Evolutionary conservation across 306 rosid genomes (phyloP), one percentile per base, ranked within the genome.

Genomic region (Casuarina equisetifolia): DNA sequence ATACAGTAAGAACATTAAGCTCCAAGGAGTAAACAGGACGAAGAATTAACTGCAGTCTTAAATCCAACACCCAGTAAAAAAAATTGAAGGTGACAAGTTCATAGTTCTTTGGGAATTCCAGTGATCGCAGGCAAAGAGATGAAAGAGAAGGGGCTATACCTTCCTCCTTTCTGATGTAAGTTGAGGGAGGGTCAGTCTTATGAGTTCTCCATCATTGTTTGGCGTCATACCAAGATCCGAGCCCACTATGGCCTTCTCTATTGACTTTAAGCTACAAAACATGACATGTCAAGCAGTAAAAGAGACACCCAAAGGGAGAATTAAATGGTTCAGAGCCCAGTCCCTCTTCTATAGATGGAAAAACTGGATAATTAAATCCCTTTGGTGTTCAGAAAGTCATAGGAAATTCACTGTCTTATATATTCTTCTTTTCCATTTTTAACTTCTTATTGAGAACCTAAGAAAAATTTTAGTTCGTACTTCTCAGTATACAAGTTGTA

Each of bases 171-270:
- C 99, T 66, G 94, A 81, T 58, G 99, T 92, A 82, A 92, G 88
- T 64, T 87, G 97, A 72, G 99, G 99, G 75, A 95, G 73, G 69
- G 90, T 83, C 86, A 96, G 66, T 42, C 99, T 80, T 82, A 96
- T 92, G 64, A 84, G 78, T 12, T 96, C 98, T 75, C 99, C 99
- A 75, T 95, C 98, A 59, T 95, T 95, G 81, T 92, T 95, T 63
- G 99, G 99, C 72, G 99, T 92, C 94, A 95, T 51, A 70, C 97
- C 94, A 78, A 96, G 84, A 89, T 89, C 74, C 85, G 99, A 96
- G 83, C 72, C 83, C 72, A 92, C 97, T 69, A 96, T 89, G 75
- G 99, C 97, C 87, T 96, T 96, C 91, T 95, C 99, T 62, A 96
- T 96, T 62, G 87, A 80, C 86, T 96, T 96, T 85, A 96, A 87